Percentiles rank a stretch among this genome's conserved stretches.
Conservation (phyloP, 2,329 filamentous ascomycete genomes). For the Zymoseptoria brevis region DNA sequence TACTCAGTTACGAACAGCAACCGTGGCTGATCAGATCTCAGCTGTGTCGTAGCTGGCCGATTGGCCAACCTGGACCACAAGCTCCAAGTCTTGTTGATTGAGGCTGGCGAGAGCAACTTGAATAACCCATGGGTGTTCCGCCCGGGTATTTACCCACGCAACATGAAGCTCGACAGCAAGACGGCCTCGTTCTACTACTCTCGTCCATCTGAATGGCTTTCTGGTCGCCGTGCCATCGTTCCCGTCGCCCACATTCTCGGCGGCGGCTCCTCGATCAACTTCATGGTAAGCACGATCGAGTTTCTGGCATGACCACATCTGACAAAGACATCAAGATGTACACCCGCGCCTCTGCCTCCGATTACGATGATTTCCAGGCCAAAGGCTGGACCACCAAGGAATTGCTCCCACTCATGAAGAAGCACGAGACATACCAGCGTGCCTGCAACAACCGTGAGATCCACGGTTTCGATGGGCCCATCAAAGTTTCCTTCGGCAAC, state of each 20-base stretch:
- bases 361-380: slow-evolving; percentile 72
- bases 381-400: slow-evolving; percentile 74
- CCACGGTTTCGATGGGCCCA: slow-evolving; percentile 71
- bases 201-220: slow-evolving; percentile 63
- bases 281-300: slow-evolving; percentile 48
- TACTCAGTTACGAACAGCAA: not conserved
- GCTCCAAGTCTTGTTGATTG: slow-evolving; percentile 61
- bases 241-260: slow-evolving; percentile 66
- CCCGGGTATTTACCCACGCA: slow-evolving; percentile 65
- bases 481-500: slow-evolving; percentile 75
- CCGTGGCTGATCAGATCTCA: slow-evolving; percentile 28
- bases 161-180: slow-evolving; percentile 75
- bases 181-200: slow-evolving; percentile 77
- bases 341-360: slow-evolving; percentile 61
- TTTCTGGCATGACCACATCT: not conserved
- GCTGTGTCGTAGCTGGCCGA: slow-evolving; percentile 44
- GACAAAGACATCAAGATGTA: slow-evolving; percentile 52
- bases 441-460: slow-evolving; percentile 50
- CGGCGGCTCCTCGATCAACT: slow-evolving; percentile 60
- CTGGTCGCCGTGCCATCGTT: slow-evolving; percentile 64
- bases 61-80: slow-evolving; percentile 70
- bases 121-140: slow-evolving; percentile 74
- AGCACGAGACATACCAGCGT: slow-evolving; percentile 69
- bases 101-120: slow-evolving; percentile 63
- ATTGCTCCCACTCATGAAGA: slow-evolving; percentile 67